Evolutionary conservation across 192 early-diverging fungal genomes (phyloP).

Genomic region (Jimgerdemannia flammicorona): DNA sequence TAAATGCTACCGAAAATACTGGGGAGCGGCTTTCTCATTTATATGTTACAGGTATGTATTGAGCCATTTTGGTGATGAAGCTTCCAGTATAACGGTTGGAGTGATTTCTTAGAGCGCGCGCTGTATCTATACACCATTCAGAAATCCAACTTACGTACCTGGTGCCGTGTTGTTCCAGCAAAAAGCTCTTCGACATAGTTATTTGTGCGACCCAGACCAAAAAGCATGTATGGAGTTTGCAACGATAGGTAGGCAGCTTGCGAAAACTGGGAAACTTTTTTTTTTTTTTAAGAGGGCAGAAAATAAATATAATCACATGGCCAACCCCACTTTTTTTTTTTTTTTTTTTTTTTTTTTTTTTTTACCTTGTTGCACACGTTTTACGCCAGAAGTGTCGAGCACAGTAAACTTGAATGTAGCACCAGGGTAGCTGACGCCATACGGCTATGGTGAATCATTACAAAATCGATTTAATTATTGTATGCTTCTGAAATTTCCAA

Average conservation of each 20-base stretch:
- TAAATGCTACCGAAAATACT: too few relatives aligned
- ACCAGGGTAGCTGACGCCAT: constrained; percentile 81
- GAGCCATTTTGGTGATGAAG: too few relatives aligned
- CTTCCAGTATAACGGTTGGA: too few relatives aligned
- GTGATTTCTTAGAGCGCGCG: too few relatives aligned
- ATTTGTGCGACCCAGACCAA: constrained; percentile 91
- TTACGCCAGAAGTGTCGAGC: constrained; percentile 69
- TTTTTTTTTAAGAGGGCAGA: neutral
- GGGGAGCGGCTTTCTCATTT: too few relatives aligned
- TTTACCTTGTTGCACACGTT: constrained; percentile 70
- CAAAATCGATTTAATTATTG: constrained; percentile 2
- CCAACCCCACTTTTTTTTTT: constrained; percentile 40
- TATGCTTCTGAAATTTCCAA: too few relatives aligned
- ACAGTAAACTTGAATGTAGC: constrained; percentile 87
- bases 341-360: too few relatives aligned
- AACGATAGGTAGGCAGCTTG: constrained; percentile 76
- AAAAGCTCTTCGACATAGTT: constrained; percentile 95
- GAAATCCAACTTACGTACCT: constrained; percentile 26
- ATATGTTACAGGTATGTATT: too few relatives aligned
- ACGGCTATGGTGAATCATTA: constrained; percentile 53
- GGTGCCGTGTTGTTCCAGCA: constrained; percentile 69
- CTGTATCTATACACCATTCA: neutral
- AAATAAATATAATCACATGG: too few relatives aligned
- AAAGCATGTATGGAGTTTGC: constrained; percentile 74
- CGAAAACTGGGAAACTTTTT: constrained; percentile 67